Conservation (phyloP, 1,284 basidiomycete species). For the Polyporus tsugae region DNA sequence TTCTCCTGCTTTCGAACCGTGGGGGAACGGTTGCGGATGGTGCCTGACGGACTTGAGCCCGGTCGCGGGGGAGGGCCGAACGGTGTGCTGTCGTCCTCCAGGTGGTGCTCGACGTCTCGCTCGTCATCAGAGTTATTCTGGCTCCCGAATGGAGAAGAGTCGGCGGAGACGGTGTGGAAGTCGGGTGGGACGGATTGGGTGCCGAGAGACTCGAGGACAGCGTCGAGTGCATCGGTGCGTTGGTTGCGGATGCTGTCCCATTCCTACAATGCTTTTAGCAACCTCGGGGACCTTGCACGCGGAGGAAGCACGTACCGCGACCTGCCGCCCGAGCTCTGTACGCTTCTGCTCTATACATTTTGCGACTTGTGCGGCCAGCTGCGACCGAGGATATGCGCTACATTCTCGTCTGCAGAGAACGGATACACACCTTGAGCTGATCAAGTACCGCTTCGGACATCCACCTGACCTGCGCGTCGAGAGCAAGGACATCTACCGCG, state of each 20-base stretch:
- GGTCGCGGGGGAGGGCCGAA: conserved; percentile 33
- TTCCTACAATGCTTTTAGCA: conserved; percentile 51
- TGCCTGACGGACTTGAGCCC: conserved; percentile 43
- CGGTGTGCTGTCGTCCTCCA: conserved; percentile 26
- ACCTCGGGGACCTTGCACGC: background rate
- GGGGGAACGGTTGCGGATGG: conserved; percentile 39
- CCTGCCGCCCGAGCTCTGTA: conserved; percentile 60
- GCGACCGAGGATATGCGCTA: conserved; percentile 9
- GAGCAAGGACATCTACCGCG: conserved; percentile 72
- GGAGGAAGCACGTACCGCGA: conserved; percentile 56
- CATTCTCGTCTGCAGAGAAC: background rate
- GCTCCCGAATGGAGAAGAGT: conserved; percentile 78
- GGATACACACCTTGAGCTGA: conserved; percentile 67
- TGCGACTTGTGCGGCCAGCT: conserved; percentile 77
- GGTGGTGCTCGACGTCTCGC: conserved; percentile 28
- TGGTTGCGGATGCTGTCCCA: conserved; percentile 72
- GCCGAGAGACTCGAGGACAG: conserved; percentile 74
- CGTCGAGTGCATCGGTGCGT: conserved; percentile 68
- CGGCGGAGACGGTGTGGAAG: conserved; percentile 68
- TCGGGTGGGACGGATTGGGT: conserved; percentile 76
- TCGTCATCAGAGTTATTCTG: conserved; percentile 64
- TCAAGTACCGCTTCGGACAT: conserved; percentile 73
- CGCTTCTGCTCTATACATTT: conserved; percentile 78
- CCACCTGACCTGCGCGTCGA: conserved; percentile 83
- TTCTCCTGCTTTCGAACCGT: conserved; percentile 35